Evolutionary conservation across 768 basidiomycete genomes (phyloP), one percentile per base, ranked within the genome.

Genomic region (Kockovaella imperatae): DNA sequence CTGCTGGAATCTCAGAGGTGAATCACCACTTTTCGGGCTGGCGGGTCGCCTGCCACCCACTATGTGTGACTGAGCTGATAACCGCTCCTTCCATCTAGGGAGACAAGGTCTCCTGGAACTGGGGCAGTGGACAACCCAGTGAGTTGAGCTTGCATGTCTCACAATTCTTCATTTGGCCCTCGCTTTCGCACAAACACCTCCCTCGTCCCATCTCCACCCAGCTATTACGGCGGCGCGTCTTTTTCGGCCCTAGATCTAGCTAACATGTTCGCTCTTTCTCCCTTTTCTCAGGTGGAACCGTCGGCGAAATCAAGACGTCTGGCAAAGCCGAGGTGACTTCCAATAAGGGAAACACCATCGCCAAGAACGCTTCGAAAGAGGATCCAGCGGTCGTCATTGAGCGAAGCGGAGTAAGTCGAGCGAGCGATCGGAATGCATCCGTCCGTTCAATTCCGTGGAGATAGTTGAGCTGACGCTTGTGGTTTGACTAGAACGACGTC

Each of bases 371-470:
- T 1, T 71, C 60, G 30, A 72, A 73, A 32, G 78, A 74, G 10
- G 77, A 79, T 62, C 77, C 78, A 1, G 77, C 76, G 3, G 74
- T 78, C 23, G 75, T 75, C 51, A 77, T 79, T 44, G 54, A 71
- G 24, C 69, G 76, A 26, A 57, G 72, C 25, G 76, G 77, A 18
- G 77, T 77, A 54, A 56, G 75, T 74, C 2, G 18, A 6, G 5
- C 2, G 3, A 7, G 11, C 10, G 30, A 6, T 31, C 5, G 20
- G 21, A 3, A 3, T 8, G 17, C 14, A 35, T 24, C 15, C 14
- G 23, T 35, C 5, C 11, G n/a, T 35, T 29, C 25, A 8, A 21
- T 28, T 11, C 2, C 10, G 14, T 14, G 11, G 29, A 11, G 21
- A 6, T 25, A 13, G 26, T 43, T 38, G 30, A 51, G 28, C 31